Conservation (phyloP, 331 rosid genomes). For the Arachis monticola region DNA sequence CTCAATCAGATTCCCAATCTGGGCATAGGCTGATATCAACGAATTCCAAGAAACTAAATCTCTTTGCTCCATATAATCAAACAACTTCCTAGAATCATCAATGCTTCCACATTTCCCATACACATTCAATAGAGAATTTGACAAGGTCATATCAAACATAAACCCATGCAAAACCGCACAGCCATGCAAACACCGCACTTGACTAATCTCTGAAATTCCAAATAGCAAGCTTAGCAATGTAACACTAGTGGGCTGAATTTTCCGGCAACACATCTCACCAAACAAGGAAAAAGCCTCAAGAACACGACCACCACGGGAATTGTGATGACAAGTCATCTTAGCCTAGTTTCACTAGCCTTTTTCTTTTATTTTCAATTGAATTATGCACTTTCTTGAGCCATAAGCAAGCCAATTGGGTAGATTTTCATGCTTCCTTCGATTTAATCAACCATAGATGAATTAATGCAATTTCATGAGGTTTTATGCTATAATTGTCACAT, state of each 20-base stretch:
- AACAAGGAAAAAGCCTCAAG: slow-evolving; percentile 56
- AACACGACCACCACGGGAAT: slow-evolving; percentile 44
- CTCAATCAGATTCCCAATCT: slow-evolving; percentile 56
- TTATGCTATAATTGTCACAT: too few species aligned
- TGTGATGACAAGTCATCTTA: too few species aligned
- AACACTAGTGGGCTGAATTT: slow-evolving; percentile 69
- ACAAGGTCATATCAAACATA: slow-evolving; percentile 58
- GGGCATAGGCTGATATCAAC: slow-evolving; percentile 62
- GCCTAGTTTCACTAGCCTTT: too few species aligned
- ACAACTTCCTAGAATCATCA: slow-evolving; percentile 67
- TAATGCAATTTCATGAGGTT: too few species aligned
- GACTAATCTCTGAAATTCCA: slow-evolving; percentile 56
- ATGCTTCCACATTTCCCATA: slow-evolving; percentile 75
- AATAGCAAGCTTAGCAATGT: slow-evolving; percentile 67
- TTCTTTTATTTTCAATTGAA: too few species aligned
- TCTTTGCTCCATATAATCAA: slow-evolving; percentile 63
- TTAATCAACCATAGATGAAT: too few species aligned
- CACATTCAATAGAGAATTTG: slow-evolving; percentile 65
- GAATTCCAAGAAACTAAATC: slow-evolving; percentile 88
- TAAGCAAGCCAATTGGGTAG: too few species aligned
- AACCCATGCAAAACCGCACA: slow-evolving; percentile 68
- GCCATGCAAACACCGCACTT: slow-evolving; percentile 75
- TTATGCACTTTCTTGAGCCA: too few species aligned
- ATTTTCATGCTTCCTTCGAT: too few species aligned
- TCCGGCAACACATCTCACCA: slow-evolving; percentile 59